These are phyloP conservation scores for Trichoderma sp. DNA, from an alignment of 2,329 filamentous ascomycete genomes.

Conservation along the genomic window DNA sequence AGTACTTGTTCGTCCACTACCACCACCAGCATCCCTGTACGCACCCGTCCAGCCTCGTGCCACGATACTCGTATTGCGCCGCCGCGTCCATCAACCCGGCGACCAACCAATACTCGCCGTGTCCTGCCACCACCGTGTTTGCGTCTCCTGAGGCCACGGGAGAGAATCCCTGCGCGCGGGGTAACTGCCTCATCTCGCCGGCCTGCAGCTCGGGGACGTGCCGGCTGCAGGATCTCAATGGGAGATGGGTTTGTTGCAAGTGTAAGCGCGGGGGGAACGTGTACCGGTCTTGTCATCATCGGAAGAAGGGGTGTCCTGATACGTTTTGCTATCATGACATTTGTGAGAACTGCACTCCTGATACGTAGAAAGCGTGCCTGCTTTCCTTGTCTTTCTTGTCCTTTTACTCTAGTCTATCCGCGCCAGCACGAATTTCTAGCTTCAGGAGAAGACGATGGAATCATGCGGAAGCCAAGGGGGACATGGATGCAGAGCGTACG, in stretches of 20 bases:
- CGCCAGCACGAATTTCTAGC: neutral
- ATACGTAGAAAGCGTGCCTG: constrained; percentile 22
- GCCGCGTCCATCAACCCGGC: constrained; percentile 32
- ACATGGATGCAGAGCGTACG: neutral
- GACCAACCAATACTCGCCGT: constrained; percentile 27
- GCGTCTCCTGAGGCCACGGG: constrained; percentile 30
- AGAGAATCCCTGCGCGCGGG: constrained; percentile 43
- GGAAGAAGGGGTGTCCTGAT: constrained; percentile 45
- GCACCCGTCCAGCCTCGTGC: constrained; percentile 39
- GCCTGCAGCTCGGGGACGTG: constrained; percentile 48
- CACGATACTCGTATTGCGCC: constrained; percentile 45
- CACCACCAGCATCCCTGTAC: constrained; percentile 47
- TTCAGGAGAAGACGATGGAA: neutral
- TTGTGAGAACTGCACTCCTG: constrained; percentile 42
- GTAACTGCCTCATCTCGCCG: constrained; percentile 44
- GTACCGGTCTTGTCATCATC: constrained; percentile 44
- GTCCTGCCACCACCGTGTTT: constrained; percentile 30
- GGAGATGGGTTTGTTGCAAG: constrained; percentile 49
- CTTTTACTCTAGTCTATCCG: neutral
- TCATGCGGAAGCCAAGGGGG: neutral
- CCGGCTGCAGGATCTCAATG: constrained; percentile 46
- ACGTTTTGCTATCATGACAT: constrained; percentile 53
- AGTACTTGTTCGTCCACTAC: constrained; percentile 49
- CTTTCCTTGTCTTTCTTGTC: neutral
- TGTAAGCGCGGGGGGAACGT: constrained; percentile 47